Evolutionary conservation across 805 yeast species (phyloP), one percentile per base, ranked within the genome.

Genomic region (Candida pseudoglaebosa): DNA sequence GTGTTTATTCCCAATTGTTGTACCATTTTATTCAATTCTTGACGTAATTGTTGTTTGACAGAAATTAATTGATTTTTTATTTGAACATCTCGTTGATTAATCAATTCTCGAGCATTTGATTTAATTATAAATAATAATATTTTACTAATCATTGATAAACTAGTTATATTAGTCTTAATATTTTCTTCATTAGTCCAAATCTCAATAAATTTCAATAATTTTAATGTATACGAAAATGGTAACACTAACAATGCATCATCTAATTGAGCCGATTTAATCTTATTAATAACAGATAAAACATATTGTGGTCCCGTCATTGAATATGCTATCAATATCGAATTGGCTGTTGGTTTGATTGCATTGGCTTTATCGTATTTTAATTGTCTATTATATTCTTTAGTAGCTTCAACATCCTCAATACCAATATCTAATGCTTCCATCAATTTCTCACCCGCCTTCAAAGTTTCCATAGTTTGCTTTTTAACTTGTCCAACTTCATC

Each of bases 371-470:
- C 51, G 50, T 50, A 64, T 44, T 54, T 54, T 41, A 70, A 41
- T 17, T 67, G 77, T 28, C 53, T 55, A 33, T 68, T 64, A 52
- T 82, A 82, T 29, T 71, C 74, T 39, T 71, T 76, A 12, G 57
- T 48, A 9, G 76, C 75, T 31, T 77, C 82, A 30, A 86, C 62
- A 49, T 89, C 96, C 36, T 76, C 78, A 13, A 67, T 64, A 1
- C 95, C 95, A 43, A 90, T 66, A 47, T 93, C 97, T 36, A 91
- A 65, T 0, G 97, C 96, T 57, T 91, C 98, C 77, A 87, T 82
- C 34, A 91, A 62, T 53, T 82, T 82, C 62, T 91, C 99, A 46
- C 98, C 96, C 1, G 96, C 93, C 60, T 91, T 91, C 54, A 93
- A 73, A 2, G 96, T 84, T 53, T 93, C 99, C 56, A 82, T 68